Evolutionary conservation across 2,329 filamentous ascomycete genomes (phyloP), one percentile per base, ranked within the genome.

Genomic region (Calycina herbarum): DNA sequence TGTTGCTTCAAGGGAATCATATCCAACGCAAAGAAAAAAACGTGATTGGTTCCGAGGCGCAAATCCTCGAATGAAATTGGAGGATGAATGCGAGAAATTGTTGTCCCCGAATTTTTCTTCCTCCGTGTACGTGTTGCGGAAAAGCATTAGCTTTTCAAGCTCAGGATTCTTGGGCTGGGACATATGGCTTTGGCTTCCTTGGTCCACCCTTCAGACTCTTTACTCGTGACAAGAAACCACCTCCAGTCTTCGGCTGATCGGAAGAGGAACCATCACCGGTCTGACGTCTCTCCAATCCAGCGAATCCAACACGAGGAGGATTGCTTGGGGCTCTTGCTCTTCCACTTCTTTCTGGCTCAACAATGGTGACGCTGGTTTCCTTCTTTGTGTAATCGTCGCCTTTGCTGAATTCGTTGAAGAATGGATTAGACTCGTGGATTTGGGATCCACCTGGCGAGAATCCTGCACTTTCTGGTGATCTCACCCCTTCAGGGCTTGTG

Each of bases 131-230:
- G 27, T 57, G 29, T 57, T 1, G 27, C 27, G 13, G 27, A 33
- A 2, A 31, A 20, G 5, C 17, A 5, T 10, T 13, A 7, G 0
- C 4, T 15, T 4, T n/a, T 33, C 54, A 24, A 57, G 17, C 42
- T 61, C 27, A 61, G n/a, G 42, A 31, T 24, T 62, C 60, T 59
- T 59, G 24, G 38, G 62, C 27, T 51, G 40, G 40, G 8, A 38
- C 27, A 10, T 29, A 24, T 54, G 40, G 40, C 42, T 51, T 64
- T 65, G 76, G 78, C 73, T 78, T 80, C 69, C 86, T 82, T 69
- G 88, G 83, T 38, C 87, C 86, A 61, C 89, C 89, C 81, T 92
- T 94, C 78, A 95, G 79, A 78, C 89, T 93, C 84, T 92, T 93
- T 80, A 95, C 92, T 63, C 92, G 86, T 62, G 86, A 91, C 68